phyloP scores from a whole-genome alignment of 1,139 yeast species.

The Debaryomycetaceae sp. region DNA sequence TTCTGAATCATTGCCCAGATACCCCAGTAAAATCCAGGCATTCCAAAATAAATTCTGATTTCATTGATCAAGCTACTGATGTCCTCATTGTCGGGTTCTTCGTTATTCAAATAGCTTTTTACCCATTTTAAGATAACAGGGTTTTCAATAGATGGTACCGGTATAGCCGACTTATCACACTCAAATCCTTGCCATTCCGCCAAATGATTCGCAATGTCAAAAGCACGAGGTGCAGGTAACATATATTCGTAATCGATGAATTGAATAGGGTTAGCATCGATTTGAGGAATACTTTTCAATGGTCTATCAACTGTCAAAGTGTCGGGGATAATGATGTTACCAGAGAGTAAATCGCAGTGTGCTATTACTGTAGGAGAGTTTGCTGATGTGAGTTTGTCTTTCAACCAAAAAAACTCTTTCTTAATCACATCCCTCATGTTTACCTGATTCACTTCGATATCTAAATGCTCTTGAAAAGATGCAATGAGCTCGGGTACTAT shows the following conservation, averaged over 20 bases:
- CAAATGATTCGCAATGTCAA: constrained; percentile 82
- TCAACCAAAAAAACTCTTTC: constrained; percentile 57
- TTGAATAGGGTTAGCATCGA: constrained; percentile 46
- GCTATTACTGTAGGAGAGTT: constrained; percentile 59
- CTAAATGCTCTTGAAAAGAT: constrained; percentile 36
- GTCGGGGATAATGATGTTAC: constrained; percentile 64
- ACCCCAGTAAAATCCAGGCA: constrained; percentile 87
- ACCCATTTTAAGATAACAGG: constrained; percentile 54
- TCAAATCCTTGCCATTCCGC: constrained; percentile 88
- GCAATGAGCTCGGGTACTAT: constrained; percentile 39
- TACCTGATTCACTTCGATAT: constrained; percentile 17
- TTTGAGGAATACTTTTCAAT: constrained; percentile 19
- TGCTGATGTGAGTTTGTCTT: constrained; percentile 29
- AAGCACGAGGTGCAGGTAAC: constrained; percentile 77
- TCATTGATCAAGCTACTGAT: constrained; percentile 47
- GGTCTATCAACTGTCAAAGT: constrained; percentile 16
- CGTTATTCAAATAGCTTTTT: constrained; percentile 41
- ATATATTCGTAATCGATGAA: constrained; percentile 83
- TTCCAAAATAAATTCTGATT: constrained; percentile 61
- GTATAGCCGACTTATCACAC: constrained; percentile 61
- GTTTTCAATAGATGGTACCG: constrained; percentile 45
- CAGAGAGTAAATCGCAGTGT: constrained; percentile 72
- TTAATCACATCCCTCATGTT: constrained; percentile 39
- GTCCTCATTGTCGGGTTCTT: constrained; percentile 20
- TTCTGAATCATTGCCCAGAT: constrained; percentile 81